Percentiles rank a stretch among this genome's conserved stretches.
phyloP scores from a whole-genome alignment of 805 yeast species.

The Wickerhamomyces chaumierensis region DNA sequence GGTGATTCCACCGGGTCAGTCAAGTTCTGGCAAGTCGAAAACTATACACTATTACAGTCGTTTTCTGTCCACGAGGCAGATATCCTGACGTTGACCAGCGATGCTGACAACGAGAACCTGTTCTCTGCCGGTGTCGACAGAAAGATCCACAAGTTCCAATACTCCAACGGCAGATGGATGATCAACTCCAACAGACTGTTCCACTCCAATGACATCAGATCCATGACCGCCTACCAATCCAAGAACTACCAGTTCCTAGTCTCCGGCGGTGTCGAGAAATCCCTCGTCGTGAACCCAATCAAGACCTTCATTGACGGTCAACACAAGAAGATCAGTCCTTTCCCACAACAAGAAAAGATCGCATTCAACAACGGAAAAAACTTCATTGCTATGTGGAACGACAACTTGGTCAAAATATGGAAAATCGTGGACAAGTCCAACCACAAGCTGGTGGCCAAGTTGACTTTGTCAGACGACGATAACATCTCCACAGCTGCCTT shows the following conservation, averaged over 20 bases:
- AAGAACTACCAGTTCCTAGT: slow-evolving; percentile 57
- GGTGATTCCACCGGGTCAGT: slow-evolving; percentile 96
- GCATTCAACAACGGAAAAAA: slow-evolving; percentile 36
- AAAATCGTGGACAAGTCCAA: slow-evolving; percentile 28
- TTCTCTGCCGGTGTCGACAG: slow-evolving; percentile 93
- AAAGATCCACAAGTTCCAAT: slow-evolving; percentile 61
- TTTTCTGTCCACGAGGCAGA: slow-evolving; percentile 87
- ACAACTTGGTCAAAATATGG: slow-evolving; percentile 79
- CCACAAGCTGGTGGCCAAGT: slow-evolving; percentile 47
- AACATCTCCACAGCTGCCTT: slow-evolving; percentile 61
- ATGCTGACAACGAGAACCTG: slow-evolving; percentile 47
- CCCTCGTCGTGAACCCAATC: slow-evolving; percentile 50
- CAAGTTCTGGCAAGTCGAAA: slow-evolving; percentile 83
- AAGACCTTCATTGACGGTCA: slow-evolving; percentile 59
- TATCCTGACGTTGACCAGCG: slow-evolving; percentile 60
- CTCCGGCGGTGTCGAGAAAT: slow-evolving; percentile 77
- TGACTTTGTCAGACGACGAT: slow-evolving; percentile 64
- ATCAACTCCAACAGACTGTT: slow-evolving; percentile 64
- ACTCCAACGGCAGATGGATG: slow-evolving; percentile 55
- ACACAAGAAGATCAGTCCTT: slow-evolving; percentile 57
- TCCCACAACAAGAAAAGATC: slow-evolving; percentile 45
- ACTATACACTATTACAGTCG: slow-evolving; percentile 67
- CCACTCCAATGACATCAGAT: slow-evolving; percentile 78
- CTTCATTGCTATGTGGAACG: slow-evolving; percentile 68
- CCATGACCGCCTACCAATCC: slow-evolving; percentile 61